Evolutionary conservation across 163 green algal species (phyloP).

Genomic region (Chlorella variabilis): DNA sequence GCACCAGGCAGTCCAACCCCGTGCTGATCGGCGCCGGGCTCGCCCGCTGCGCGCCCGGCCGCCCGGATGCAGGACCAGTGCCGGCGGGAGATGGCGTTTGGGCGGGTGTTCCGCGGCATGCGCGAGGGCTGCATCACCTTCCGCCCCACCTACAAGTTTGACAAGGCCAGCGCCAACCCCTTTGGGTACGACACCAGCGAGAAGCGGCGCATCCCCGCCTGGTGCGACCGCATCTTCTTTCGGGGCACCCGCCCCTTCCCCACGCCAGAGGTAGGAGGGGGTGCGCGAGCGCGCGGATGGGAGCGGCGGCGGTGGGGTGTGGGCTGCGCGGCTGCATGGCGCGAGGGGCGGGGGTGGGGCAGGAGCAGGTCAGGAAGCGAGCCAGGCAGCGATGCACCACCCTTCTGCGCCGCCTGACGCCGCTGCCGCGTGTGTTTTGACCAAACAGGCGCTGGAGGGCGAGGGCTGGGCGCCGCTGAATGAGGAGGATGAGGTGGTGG

Average conservation of each 20-base stretch:
- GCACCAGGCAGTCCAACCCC: too few species aligned
- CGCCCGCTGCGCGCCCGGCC: too few species aligned
- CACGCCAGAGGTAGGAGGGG: constrained; percentile 14
- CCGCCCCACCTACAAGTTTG: constrained; percentile 98
- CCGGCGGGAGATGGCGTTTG: constrained; percentile 63
- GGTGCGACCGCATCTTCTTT: constrained; percentile 94
- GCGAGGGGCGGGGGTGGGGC: too few species aligned
- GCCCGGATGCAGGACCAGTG: constrained; percentile 68
- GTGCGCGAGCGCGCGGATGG: not conserved
- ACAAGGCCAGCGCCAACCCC: constrained; percentile 71
- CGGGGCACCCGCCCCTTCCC: constrained; percentile 52
- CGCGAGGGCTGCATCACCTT: constrained; percentile 85
- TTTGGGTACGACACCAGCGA: constrained; percentile 87
- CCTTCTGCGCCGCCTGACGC: not conserved
- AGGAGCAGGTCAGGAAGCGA: too few species aligned
- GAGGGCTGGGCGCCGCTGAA: not conserved
- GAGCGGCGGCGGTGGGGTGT: not conserved
- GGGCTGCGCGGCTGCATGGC: too few species aligned
- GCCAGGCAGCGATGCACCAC: too few species aligned
- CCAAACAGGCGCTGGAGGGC: constrained; percentile 8
- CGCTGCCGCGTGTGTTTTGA: not conserved
- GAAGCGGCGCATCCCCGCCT: constrained; percentile 93
- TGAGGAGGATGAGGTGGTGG: constrained; percentile 38
- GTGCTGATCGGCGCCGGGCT: too few species aligned
- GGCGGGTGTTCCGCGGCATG: constrained; percentile 82